A percentile compares a stretch with the other conserved stretches of the same genome.
These are phyloP conservation scores for Talaromyces pinophilus DNA, from an alignment of 2,329 filamentous ascomycete species.

Conservation along the genomic window DNA sequence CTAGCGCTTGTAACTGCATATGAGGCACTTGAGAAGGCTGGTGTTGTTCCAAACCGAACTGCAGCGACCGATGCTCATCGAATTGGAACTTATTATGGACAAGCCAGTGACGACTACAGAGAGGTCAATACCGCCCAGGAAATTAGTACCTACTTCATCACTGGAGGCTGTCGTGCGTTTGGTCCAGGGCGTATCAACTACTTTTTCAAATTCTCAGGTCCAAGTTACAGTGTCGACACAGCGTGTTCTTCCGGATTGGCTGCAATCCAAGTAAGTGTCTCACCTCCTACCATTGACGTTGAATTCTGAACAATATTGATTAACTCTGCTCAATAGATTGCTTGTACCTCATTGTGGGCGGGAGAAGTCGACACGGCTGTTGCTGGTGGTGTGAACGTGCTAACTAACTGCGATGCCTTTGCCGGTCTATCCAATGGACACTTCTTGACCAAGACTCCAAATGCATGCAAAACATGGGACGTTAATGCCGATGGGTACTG, in stretches of 20 bases:
- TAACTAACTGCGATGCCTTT: constrained; percentile 81
- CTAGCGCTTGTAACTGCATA: constrained; percentile 75
- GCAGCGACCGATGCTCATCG: constrained; percentile 65
- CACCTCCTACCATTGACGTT: no score
- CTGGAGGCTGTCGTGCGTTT: constrained; percentile 62
- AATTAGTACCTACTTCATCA: constrained; percentile 69
- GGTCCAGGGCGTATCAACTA: constrained; percentile 68
- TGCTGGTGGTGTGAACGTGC: constrained; percentile 69
- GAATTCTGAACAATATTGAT: no score
- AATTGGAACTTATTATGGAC: constrained; percentile 73
- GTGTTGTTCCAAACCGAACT: constrained; percentile 71
- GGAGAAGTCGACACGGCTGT: constrained; percentile 80
- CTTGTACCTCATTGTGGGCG: constrained; percentile 74
- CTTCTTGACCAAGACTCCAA: constrained; percentile 70
- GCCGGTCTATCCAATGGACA: constrained; percentile 73
- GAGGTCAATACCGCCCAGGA: constrained; percentile 73
- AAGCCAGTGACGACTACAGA: constrained; percentile 74
- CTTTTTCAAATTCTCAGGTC: constrained; percentile 74
- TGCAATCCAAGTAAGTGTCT: constrained; percentile 51
- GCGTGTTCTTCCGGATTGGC: constrained; percentile 75
- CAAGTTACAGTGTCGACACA: constrained; percentile 73
- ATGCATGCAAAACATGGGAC: constrained; percentile 78
- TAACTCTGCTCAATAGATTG: constrained; percentile 28
- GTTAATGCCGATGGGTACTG: constrained; percentile 80
- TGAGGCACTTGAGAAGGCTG: constrained; percentile 78